phyloP scores from a whole-genome alignment of 2,329 filamentous ascomycete species.

The Thelonectria discophora region DNA sequence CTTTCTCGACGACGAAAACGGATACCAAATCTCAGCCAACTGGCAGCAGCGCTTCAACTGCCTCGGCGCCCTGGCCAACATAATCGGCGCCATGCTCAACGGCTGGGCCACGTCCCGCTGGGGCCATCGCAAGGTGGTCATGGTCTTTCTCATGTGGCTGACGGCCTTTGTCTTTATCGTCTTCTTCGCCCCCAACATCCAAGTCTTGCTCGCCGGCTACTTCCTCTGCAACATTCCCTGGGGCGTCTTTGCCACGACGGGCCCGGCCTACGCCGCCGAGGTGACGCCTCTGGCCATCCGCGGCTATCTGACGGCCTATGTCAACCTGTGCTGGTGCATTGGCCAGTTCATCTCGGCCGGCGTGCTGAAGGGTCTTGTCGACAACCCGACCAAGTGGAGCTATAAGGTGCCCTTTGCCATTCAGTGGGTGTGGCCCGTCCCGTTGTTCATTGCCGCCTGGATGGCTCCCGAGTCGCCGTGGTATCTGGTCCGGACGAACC shows the following conservation, averaged over 20 bases:
- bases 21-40: constrained; percentile 57
- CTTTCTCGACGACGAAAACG: constrained; percentile 45
- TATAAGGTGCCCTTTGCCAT: constrained; percentile 53
- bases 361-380: constrained; percentile 50
- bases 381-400: constrained; percentile 47
- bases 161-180: constrained; percentile 57
- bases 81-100: constrained; percentile 53
- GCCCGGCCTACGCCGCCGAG: constrained; percentile 55
- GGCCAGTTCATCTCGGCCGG: constrained; percentile 55
- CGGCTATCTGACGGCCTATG: constrained; percentile 54
- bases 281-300: constrained; percentile 54
- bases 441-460: constrained; percentile 45
- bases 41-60: constrained; percentile 62
- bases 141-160: constrained; percentile 52
- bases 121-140: constrained; percentile 56
- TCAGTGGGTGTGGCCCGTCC: constrained; percentile 52
- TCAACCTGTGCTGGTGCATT: constrained; percentile 56
- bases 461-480: constrained; percentile 51
- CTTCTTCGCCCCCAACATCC: constrained; percentile 57
- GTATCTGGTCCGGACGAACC: constrained; percentile 47
- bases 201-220: constrained; percentile 55
- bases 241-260: constrained; percentile 57
- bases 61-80: constrained; percentile 47
- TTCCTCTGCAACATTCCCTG: constrained; percentile 57
- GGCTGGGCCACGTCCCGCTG: constrained; percentile 52